Base-by-base conservation (phyloP, 2,329 filamentous ascomycete genomes). In the Penicillium decumbens region DNA sequence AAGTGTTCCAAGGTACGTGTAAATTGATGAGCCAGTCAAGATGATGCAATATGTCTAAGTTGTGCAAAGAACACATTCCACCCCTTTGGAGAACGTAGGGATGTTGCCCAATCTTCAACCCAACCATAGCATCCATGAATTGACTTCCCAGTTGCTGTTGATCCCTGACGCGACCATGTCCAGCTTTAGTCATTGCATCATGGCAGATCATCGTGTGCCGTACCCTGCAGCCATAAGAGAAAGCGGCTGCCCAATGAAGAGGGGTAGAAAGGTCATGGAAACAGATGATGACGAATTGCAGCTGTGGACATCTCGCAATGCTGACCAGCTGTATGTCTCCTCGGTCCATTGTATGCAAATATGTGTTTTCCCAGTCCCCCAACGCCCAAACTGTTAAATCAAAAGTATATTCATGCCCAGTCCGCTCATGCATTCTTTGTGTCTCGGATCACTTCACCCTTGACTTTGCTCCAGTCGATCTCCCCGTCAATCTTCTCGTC, bases 381-480 rank as follows among this genome's bases (percentile, higher is more conserved):
- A 54, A 54, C 51, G 51, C 51, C 51, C 24, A 12, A 46, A 37
- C 45, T 23, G 29, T 46, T 42, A 44, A 45, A 51, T 27, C 33
- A 48, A 43, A 43, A 54, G 27, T 40, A 13, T 25, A 27, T 28
- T 45, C 32, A 29, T 52, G 45, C 39, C 42, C 29, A 25, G 2
- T 13, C 33, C 27, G 50, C 48, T 78, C 69, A 81, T 64, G 72
- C 69, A 66, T 96, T 90, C 72, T 93, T 96, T 63, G 90, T 91
- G 45, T 83, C 84, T 50, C 89, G 89, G 62, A 97, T 87, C 27
- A 87, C 83, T 51, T 85, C 83, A 4, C 92, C 92, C 67, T 87
- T 86, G 33, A 98, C 93, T 70, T 95, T 85, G 18, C 80, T 79
- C 93, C 93, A 98, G 73, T 96, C 85, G 66, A 98, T 97, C 62